Percentiles rank a stretch among this genome's conserved stretches.
These are phyloP conservation scores for Sclerotinia sclerotiorum DNA, from an alignment of 2,329 filamentous ascomycete species.

Conservation along the genomic window DNA sequence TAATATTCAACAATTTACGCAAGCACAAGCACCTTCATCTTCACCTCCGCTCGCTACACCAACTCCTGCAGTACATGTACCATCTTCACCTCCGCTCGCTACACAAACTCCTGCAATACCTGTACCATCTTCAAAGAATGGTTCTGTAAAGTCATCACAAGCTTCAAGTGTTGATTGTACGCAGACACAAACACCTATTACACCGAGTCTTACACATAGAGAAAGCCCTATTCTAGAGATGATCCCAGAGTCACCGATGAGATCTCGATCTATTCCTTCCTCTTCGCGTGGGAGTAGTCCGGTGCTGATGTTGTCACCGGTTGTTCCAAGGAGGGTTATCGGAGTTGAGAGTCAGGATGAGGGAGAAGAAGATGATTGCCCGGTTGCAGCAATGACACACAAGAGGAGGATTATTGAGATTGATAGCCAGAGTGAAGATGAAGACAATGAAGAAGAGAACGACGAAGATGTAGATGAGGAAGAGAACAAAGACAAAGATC, in stretches of 20 bases:
- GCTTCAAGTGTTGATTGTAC: conserved; percentile 40
- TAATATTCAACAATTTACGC: conserved; percentile 36
- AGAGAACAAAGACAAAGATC: not conserved
- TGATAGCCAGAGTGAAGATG: not conserved
- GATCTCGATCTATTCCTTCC: conserved; percentile 26
- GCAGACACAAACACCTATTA: conserved; percentile 24
- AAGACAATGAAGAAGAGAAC: not conserved
- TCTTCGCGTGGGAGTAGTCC: not conserved
- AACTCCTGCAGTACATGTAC: not conserved
- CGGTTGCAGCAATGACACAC: not conserved
- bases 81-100: conserved; percentile 4
- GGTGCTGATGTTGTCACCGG: not conserved
- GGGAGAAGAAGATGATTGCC: not conserved
- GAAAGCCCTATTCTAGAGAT: conserved; percentile 29
- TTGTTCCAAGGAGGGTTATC: not conserved
- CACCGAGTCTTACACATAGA: not conserved
- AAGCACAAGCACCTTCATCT: conserved; percentile 17
- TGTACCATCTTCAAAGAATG: conserved; percentile 5
- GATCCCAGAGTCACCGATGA: conserved; percentile 36
- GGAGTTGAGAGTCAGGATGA: not conserved
- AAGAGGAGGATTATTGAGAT: not conserved
- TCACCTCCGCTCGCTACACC: not conserved
- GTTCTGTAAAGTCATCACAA: conserved; percentile 31
- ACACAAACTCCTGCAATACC: not conserved
- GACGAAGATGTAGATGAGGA: not conserved